Conservation (phyloP, 2,329 filamentous ascomycete genomes). For the Zopfia rhizophila region DNA sequence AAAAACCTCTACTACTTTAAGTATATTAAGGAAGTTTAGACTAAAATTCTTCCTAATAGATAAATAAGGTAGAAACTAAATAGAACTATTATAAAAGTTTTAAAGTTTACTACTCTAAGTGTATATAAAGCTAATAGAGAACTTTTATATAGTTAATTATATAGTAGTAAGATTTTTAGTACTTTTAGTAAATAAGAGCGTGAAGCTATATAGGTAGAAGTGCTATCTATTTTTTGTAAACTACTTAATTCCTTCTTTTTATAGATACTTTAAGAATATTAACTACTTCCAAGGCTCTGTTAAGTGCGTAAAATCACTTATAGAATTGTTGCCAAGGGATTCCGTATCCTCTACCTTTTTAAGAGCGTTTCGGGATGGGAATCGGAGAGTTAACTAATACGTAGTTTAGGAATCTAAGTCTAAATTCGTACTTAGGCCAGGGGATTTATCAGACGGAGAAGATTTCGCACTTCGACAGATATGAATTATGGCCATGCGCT, state of each 20-base stretch:
- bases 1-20: slow-evolving; percentile 45
- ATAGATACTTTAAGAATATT: slow-evolving; percentile 15
- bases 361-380: slow-evolving; percentile 16
- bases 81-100: slow-evolving; percentile 14
- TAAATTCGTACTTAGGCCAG: no score
- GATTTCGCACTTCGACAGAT: slow-evolving; percentile 12
- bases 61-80: slow-evolving; percentile 38
- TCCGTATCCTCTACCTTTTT: no score
- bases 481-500: slow-evolving; percentile 18
- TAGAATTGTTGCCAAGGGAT: no score
- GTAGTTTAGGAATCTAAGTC: neutral
- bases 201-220: slow-evolving; percentile 12
- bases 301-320: slow-evolving; percentile 12
- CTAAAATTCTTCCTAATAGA: slow-evolving; percentile 39
- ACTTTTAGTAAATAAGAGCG: slow-evolving; percentile 16
- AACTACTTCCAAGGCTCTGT: slow-evolving; percentile 10
- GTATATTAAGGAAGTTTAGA: slow-evolving; percentile 50
- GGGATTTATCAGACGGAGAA: slow-evolving; percentile 7
- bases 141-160: slow-evolving; percentile 17
- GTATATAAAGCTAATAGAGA: slow-evolving; percentile 14
- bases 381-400: slow-evolving; percentile 7
- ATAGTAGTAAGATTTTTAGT: slow-evolving; percentile 13
- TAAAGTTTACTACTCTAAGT: slow-evolving; percentile 10
- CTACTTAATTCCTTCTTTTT: slow-evolving; percentile 14
- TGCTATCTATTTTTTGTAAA: slow-evolving; percentile 13